Conservation (phyloP, 345 rosid genomes). For the Lepidium sativum region DNA sequence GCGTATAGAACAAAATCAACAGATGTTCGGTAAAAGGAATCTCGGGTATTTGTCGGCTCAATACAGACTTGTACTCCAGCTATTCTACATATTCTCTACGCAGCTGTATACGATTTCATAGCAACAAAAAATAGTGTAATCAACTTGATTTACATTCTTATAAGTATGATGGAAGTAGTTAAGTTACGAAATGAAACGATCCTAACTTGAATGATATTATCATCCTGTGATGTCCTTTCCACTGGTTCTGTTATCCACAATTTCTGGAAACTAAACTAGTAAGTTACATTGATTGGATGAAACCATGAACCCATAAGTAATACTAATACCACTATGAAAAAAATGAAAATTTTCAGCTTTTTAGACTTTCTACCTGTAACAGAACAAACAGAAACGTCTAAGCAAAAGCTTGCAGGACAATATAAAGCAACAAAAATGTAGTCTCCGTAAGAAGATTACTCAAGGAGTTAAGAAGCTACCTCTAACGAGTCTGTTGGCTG, state of each 20-base stretch:
- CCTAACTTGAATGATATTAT: conserved; percentile 78
- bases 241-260: conserved; percentile 55
- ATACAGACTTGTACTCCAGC: conserved; percentile 67
- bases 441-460: not conserved
- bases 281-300: conserved; percentile 24
- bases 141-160: conserved; percentile 6
- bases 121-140: conserved; percentile 27
- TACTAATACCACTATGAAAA: not conserved
- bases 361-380: conserved; percentile 22
- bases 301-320: conserved; percentile 7
- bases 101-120: conserved; percentile 55
- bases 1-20: conserved; percentile 52
- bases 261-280: conserved; percentile 52
- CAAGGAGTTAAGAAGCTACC: conserved; percentile 31
- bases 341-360: conserved; percentile 14
- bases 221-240: conserved; percentile 64
- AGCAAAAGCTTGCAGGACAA: not conserved
- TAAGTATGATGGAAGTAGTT: not conserved
- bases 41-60: conserved; percentile 74
- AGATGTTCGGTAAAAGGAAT: conserved; percentile 68
- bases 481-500: conserved; percentile 71
- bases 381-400: not conserved
- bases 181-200: not conserved
- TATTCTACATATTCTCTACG: conserved; percentile 91
- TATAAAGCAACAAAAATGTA: not conserved